These are phyloP conservation scores for Decorospora gaudefroyi DNA, from an alignment of 2,329 filamentous ascomycete species.

Conservation along the genomic window DNA sequence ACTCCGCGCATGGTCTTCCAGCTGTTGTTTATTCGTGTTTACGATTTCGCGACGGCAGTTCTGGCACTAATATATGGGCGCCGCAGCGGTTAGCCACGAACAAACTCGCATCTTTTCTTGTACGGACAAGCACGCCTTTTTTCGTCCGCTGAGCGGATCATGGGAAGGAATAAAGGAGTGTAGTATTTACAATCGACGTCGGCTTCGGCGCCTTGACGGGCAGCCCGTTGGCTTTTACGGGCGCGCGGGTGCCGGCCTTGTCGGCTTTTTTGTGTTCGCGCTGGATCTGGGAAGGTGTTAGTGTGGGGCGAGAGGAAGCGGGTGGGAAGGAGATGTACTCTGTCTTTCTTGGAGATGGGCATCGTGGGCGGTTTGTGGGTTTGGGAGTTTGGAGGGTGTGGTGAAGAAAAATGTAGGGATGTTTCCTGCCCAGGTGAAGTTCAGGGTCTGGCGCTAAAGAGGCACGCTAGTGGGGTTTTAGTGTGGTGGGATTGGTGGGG, in stretches of 20 bases:
- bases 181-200: conserved; percentile 52
- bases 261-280: conserved; percentile 62
- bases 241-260: conserved; percentile 58
- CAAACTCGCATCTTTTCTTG: neutral
- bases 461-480: no score
- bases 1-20: conserved; percentile 59
- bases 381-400: neutral
- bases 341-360: conserved; percentile 58
- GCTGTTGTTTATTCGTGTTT: conserved; percentile 57
- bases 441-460: no score
- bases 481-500: no score
- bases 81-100: conserved; percentile 2
- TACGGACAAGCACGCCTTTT: no score
- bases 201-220: conserved; percentile 60
- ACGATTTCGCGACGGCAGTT: conserved; percentile 59
- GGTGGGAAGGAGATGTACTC: conserved; percentile 31
- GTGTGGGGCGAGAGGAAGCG: conserved; percentile 1
- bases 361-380: conserved; percentile 43
- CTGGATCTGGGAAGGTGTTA: conserved; percentile 49
- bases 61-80: conserved; percentile 49
- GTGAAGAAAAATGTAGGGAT: conserved; percentile 12
- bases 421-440: no score
- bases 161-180: conserved; percentile 10
- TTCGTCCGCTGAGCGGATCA: no score
- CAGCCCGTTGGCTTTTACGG: conserved; percentile 60